These are phyloP conservation scores for Phytophthora sp. DNA, from an alignment of 352 stramenopile species.

Conservation along the genomic window DNA sequence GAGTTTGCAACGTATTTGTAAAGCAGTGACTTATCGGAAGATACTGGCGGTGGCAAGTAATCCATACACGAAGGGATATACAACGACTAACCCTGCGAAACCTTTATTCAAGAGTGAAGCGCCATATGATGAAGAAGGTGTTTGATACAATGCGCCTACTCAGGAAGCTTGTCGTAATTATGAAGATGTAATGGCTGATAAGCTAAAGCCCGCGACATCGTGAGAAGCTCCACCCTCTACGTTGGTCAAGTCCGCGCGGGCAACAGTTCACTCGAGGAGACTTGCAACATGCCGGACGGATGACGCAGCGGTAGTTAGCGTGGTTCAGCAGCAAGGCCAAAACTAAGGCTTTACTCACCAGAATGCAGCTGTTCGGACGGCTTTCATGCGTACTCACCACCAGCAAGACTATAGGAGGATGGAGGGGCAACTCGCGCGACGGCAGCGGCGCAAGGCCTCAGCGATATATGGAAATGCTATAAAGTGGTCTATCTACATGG, in stretches of 20 bases:
- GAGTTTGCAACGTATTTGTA: conserved; percentile 4
- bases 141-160: conserved; percentile 6
- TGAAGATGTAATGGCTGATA: conserved; percentile 13
- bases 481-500: too few species aligned
- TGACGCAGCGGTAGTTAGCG: too few species aligned
- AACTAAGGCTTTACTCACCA: too few species aligned
- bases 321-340: too few species aligned
- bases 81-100: conserved; percentile 11
- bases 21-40: neutral
- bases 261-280: too few species aligned
- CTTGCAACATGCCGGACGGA: too few species aligned
- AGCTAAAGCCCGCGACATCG: neutral
- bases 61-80: neutral
- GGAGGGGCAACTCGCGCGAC: too few species aligned
- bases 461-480: too few species aligned
- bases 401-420: too few species aligned
- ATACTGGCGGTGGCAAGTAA: conserved; percentile 15
- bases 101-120: conserved; percentile 9
- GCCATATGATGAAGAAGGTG: conserved; percentile 5
- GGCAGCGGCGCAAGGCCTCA: too few species aligned
- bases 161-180: neutral
- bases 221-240: neutral
- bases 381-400: too few species aligned
- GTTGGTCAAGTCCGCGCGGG: neutral
- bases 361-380: too few species aligned